Conservation (phyloP, 805 yeast genomes). For the Ogataea trehaloabstinens region DNA sequence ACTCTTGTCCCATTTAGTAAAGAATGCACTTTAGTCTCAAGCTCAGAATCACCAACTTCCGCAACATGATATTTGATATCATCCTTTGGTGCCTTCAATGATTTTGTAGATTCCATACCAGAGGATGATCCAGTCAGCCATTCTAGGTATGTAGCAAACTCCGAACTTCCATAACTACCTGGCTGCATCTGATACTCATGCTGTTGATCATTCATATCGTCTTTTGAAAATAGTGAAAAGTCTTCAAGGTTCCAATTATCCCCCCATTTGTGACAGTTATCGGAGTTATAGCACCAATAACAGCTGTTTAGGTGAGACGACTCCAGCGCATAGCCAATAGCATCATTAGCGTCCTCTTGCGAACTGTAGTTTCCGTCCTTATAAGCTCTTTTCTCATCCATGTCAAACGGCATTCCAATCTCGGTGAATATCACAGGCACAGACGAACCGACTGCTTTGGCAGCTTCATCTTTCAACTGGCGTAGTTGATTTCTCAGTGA, state of each 20-base stretch:
- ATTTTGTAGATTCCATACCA: slow-evolving; percentile 6
- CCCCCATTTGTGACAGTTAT: slow-evolving; percentile 80
- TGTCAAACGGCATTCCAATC: slow-evolving; percentile 97
- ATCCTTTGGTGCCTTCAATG: slow-evolving; percentile 10
- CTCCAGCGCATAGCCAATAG: slow-evolving; percentile 75
- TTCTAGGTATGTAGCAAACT: slow-evolving; percentile 23
- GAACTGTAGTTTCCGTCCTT: slow-evolving; percentile 61
- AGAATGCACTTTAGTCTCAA: slow-evolving; percentile 13
- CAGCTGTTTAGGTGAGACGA: slow-evolving; percentile 69
- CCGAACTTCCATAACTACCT: slow-evolving; percentile 16
- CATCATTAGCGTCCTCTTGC: slow-evolving; percentile 84
- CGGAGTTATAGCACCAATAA: slow-evolving; percentile 79
- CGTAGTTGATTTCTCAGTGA: slow-evolving; percentile 66
- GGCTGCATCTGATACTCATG: slow-evolving; percentile 11
- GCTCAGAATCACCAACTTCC: slow-evolving; percentile 13
- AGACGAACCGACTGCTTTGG: slow-evolving; percentile 52
- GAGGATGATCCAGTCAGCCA: slow-evolving; percentile 18
- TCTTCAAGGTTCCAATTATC: slow-evolving; percentile 95
- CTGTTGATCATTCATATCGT: slow-evolving; percentile 39
- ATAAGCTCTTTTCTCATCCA: slow-evolving; percentile 79
- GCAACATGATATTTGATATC: slow-evolving; percentile 1
- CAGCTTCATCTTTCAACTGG: slow-evolving; percentile 66
- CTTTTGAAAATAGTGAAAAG: slow-evolving; percentile 79
- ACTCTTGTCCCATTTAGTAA: slow-evolving; percentile 64
- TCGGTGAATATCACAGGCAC: slow-evolving; percentile 84